Conservation (phyloP, 257 asterid genomes). For the Solanum ahanhuiri region DNA sequence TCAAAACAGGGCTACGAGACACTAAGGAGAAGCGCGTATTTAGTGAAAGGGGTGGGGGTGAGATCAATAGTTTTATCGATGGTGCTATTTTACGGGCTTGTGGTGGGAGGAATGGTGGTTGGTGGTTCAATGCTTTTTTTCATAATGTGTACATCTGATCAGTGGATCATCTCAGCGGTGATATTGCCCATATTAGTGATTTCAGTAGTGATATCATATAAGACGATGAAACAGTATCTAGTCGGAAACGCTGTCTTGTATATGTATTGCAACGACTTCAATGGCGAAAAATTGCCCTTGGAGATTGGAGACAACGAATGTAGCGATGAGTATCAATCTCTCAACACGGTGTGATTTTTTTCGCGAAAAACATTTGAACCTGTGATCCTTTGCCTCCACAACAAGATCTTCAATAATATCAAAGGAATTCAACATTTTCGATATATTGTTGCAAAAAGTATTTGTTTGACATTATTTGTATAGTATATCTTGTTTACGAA, state of each 20-base stretch:
- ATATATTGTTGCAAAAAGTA: too few species aligned
- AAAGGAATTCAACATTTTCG: too few species aligned
- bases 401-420: too few species aligned
- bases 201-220: not conserved
- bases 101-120: slow-evolving; percentile 35
- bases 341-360: not conserved
- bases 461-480: too few species aligned
- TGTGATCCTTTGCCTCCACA: too few species aligned
- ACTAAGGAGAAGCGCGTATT: not conserved
- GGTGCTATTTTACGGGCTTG: slow-evolving; percentile 17
- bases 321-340: not conserved
- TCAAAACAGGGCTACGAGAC: slow-evolving; percentile 1
- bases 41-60: not conserved
- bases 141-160: slow-evolving; percentile 6
- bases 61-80: not conserved
- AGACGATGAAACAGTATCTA: not conserved
- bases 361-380: too few species aligned
- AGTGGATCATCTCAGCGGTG: not conserved
- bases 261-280: not conserved
- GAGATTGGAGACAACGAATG: not conserved
- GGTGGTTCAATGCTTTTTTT: slow-evolving; percentile 16
- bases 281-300: not conserved
- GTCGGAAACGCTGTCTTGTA: not conserved
- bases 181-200: not conserved
- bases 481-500: too few species aligned